These are phyloP conservation scores for Mesembryanthemum crystallinum DNA, from an alignment of 148 eudicot genomes.

Conservation along the genomic window DNA sequence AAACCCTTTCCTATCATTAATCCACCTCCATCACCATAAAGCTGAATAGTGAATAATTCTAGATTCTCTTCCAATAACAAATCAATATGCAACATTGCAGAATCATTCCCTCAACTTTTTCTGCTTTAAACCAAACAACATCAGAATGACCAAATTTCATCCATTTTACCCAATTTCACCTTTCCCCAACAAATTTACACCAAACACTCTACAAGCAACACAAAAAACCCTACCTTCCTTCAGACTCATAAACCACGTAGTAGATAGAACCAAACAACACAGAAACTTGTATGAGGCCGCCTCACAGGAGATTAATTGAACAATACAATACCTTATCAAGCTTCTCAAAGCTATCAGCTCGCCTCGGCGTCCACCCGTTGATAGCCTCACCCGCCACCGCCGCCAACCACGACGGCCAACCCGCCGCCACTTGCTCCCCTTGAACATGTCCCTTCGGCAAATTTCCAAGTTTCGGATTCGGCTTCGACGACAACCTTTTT, in stretches of 20 bases:
- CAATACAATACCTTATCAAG: slow-evolving; percentile 62
- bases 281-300: background rate
- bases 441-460: slow-evolving; percentile 58
- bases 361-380: slow-evolving; percentile 74
- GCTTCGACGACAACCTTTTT: slow-evolving; percentile 37
- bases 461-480: slow-evolving; percentile 67
- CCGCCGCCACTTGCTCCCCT: slow-evolving; percentile 82
- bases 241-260: background rate
- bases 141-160: background rate
- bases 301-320: background rate
- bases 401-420: slow-evolving; percentile 79
- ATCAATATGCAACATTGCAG: background rate
- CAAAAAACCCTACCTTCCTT: background rate
- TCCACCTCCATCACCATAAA: background rate
- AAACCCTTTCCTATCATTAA: background rate
- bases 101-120: background rate
- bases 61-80: background rate
- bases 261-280: background rate
- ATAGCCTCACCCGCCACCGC: slow-evolving; percentile 78
- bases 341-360: slow-evolving; percentile 78
- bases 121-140: background rate
- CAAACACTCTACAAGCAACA: background rate
- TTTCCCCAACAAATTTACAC: background rate
- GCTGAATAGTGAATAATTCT: background rate
- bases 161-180: background rate